Conservation (phyloP, 1,284 basidiomycete species). For the Entoloma clypeatum region DNA sequence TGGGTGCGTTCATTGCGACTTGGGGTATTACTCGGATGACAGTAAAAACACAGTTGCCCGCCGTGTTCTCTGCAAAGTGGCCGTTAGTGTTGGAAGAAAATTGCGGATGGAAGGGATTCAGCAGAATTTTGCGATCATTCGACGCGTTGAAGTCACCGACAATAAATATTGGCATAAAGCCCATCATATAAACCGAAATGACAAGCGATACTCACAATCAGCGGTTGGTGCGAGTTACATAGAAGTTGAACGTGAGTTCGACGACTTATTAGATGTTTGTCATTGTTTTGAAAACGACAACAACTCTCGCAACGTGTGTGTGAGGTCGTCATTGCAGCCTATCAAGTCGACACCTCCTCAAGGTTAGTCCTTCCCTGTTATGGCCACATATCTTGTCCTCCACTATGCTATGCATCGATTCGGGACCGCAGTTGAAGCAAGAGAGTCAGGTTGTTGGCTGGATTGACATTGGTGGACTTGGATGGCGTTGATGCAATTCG, state of each 20-base stretch:
- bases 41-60: neutral
- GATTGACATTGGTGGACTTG: slow-evolving; percentile 34
- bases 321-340: slow-evolving; percentile 26
- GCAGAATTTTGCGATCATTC: slow-evolving; percentile 43
- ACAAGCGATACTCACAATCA: slow-evolving; percentile 15
- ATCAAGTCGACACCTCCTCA: slow-evolving; percentile 51
- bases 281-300: slow-evolving; percentile 30
- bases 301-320: slow-evolving; percentile 17
- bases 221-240: slow-evolving; percentile 2
- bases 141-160: slow-evolving; percentile 49
- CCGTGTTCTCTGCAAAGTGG: neutral
- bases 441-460: slow-evolving; percentile 33
- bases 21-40: no score
- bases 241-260: neutral
- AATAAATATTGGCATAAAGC: slow-evolving; percentile 60
- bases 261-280: slow-evolving; percentile 27
- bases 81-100: neutral
- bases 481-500: slow-evolving; percentile 40
- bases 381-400: slow-evolving; percentile 20
- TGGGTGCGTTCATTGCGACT: slow-evolving; percentile 82
- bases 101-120: slow-evolving; percentile 23
- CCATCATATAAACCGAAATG: slow-evolving; percentile 41
- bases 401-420: slow-evolving; percentile 14
- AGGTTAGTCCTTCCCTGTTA: slow-evolving; percentile 50
- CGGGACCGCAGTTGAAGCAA: slow-evolving; percentile 21